Conservation (phyloP, 2,329 filamentous ascomycete genomes). For the Apiospora rasikravindrae region DNA sequence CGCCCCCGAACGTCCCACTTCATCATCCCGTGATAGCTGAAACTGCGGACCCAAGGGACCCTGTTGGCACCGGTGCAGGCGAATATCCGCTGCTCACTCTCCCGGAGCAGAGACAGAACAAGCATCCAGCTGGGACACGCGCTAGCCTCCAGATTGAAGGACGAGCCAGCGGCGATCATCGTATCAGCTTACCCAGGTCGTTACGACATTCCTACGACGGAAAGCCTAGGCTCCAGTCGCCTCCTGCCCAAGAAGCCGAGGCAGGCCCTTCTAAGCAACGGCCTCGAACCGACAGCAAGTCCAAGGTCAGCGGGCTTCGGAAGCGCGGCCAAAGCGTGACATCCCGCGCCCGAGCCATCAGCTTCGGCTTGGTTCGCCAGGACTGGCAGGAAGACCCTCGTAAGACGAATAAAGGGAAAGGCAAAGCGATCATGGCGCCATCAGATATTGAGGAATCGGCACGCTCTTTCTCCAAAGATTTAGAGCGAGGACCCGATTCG, state of each 20-base stretch:
- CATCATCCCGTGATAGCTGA: constrained; percentile 49
- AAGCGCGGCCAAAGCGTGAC: constrained; percentile 39
- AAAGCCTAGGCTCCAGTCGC: constrained; percentile 34
- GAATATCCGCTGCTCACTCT: constrained; percentile 59
- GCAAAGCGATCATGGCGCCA: constrained; percentile 51
- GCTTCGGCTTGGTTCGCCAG: constrained; percentile 37
- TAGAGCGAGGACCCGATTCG: constrained; percentile 59
- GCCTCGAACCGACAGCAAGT: constrained; percentile 28
- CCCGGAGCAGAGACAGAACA: constrained; percentile 54
- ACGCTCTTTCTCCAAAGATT: constrained; percentile 53
- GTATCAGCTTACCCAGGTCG: constrained; percentile 59
- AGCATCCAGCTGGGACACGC: constrained; percentile 48
- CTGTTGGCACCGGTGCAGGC: constrained; percentile 46
- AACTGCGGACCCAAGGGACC: constrained; percentile 43
- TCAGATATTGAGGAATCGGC: constrained; percentile 40
- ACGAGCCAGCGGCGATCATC: constrained; percentile 50
- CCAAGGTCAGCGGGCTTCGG: constrained; percentile 31
- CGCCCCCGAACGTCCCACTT: constrained; percentile 57
- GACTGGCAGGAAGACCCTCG: constrained; percentile 18
- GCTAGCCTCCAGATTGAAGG: constrained; percentile 59
- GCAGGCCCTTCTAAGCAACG: constrained; percentile 33
- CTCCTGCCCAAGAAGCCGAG: constrained; percentile 29
- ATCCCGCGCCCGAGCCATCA: constrained; percentile 34
- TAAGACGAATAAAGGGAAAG: constrained; percentile 56
- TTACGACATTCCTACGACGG: constrained; percentile 60